Evolutionary conservation across 2,329 filamentous ascomycete species (phyloP), one percentile per base, ranked within the genome.

Genomic region (Anthostomella pinea): DNA sequence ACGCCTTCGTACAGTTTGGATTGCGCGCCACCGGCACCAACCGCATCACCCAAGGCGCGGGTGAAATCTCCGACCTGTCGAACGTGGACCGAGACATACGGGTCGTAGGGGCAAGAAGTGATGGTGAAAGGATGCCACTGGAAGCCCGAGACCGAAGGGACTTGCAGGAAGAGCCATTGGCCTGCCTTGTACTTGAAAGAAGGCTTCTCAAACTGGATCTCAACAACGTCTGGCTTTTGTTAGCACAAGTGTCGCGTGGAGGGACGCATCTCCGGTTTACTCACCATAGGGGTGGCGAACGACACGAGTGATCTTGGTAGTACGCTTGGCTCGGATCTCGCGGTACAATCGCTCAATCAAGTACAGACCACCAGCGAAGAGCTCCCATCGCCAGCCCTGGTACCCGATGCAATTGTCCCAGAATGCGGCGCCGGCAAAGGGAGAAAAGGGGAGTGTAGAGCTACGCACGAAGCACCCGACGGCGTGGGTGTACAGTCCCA

Each of bases 61-160:
- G 93, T 98, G 60, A 95, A 98, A 67, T 98, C 93, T 50, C 93
- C 93, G 6, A 97, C 91, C 68, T 97, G 93, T 31, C 93, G 86
- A 40, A 98, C 83, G 64, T 98, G 93, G 19, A 98, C 78, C 24
- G 88, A 95, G 49, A 97, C 81, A 58, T 97, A 97, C 1, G 87
- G 86, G 55, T 98, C 93, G 58, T 88, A 93, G 5, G 93, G 93
- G 66, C 93, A 98, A 8, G 93, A 97, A 3, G 93, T 98, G 64
- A 98, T 97, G 57, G 93, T 98, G 62, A 97, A 98, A 1, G 93
- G 93, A 66, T 98, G 93, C 93, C 93, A 98, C 69, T 98, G 89
- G 58, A 88, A 83, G 53, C 75, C 79, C 48, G 88, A 95, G 35
- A 98, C 80, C 6, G 86, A 83, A 0, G 93, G 93, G 16, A 95